A percentile compares a stretch with the other conserved stretches of the same genome.
phyloP scores from a whole-genome alignment of 805 yeast genomes.

The Barnettozyma vustinii region DNA sequence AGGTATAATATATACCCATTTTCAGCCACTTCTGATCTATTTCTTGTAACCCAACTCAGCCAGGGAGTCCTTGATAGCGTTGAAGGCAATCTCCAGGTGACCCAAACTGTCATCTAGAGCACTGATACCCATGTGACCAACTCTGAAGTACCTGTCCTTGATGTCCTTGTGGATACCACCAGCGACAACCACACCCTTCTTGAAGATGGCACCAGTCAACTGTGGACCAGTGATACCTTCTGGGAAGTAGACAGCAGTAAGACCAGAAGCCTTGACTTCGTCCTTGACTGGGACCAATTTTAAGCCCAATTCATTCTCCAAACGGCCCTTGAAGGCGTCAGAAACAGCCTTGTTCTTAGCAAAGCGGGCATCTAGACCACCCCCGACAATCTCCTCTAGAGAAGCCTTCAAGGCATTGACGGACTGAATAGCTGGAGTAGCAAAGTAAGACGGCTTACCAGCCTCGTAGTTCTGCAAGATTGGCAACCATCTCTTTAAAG shows the following conservation, averaged over 20 bases:
- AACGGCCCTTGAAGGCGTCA: constrained; percentile 52
- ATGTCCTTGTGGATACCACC: constrained; percentile 86
- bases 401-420: constrained; percentile 77
- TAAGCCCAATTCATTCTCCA: constrained; percentile 53
- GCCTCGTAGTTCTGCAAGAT: constrained; percentile 81
- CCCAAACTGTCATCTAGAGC: constrained; percentile 50
- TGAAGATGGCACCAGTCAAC: constrained; percentile 48
- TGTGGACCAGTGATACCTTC: constrained; percentile 66
- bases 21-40: background rate
- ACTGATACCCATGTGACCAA: constrained; percentile 94
- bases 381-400: constrained; percentile 59
- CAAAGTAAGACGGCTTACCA: constrained; percentile 80
- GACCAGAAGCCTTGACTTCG: constrained; percentile 75
- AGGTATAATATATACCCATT: background rate
- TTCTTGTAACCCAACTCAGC: constrained; percentile 32
- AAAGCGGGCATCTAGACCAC: constrained; percentile 54
- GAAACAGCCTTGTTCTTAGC: constrained; percentile 59
- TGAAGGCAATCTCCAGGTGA: constrained; percentile 47
- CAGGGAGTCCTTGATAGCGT: constrained; percentile 40
- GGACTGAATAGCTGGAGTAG: constrained; percentile 94
- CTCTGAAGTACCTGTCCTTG: constrained; percentile 78
- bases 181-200: constrained; percentile 72
- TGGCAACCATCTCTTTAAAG: constrained; percentile 81
- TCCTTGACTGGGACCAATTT: constrained; percentile 55
- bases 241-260: constrained; percentile 81